Evolutionary conservation across 257 asterid species (phyloP).

Genomic region (Hygrophila difformis): DNA sequence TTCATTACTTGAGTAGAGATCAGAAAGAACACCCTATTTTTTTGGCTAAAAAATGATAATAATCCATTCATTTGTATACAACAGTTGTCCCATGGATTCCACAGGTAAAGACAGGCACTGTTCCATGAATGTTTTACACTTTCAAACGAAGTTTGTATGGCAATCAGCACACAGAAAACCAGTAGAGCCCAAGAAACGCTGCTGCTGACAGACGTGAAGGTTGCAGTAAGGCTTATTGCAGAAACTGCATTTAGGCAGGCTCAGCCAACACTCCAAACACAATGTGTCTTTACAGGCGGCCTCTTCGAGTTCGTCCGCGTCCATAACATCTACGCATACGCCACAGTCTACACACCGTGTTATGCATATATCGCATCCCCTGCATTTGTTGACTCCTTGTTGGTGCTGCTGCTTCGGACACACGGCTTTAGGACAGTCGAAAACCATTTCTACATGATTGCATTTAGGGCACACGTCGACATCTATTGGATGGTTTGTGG

Average conservation of each 20-base stretch:
- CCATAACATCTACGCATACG: constrained; percentile 36
- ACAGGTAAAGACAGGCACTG: too few relatives aligned
- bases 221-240: constrained; percentile 74
- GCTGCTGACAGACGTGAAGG: constrained; percentile 35
- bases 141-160: constrained; percentile 17
- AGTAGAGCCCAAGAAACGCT: constrained; percentile 9
- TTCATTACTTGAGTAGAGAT: too few relatives aligned
- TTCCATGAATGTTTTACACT: background rate
- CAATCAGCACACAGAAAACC: constrained; percentile 50
- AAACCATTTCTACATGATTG: constrained; percentile 34
- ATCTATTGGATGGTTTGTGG: constrained; percentile 27
- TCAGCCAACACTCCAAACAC: constrained; percentile 68
- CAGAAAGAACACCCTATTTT: too few relatives aligned
- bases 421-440: constrained; percentile 46
- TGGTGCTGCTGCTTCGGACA: constrained; percentile 20
- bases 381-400: constrained; percentile 17
- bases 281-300: constrained; percentile 45
- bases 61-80: constrained; percentile 44
- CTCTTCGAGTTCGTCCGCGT: constrained; percentile 35
- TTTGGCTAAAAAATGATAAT: too few relatives aligned
- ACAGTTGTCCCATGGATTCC: too few relatives aligned
- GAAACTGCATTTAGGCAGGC: constrained; percentile 60
- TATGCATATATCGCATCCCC: constrained; percentile 55
- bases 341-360: constrained; percentile 74
- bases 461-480: constrained; percentile 58